Evolutionary conservation across 2,329 filamentous ascomycete species (phyloP).

Genomic region (Blastomyces silverae): DNA sequence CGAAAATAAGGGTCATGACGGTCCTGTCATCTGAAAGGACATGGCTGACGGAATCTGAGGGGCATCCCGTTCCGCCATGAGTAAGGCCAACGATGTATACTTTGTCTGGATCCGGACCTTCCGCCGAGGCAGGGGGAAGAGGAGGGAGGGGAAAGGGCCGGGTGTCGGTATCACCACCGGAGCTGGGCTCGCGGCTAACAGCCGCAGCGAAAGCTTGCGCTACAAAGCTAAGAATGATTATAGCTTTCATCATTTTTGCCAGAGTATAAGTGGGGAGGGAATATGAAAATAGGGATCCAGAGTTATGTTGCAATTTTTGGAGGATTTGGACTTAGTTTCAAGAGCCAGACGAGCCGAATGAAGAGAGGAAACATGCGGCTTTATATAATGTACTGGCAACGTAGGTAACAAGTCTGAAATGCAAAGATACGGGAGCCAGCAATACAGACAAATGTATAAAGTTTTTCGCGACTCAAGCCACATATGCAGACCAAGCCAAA

Average conservation of each 20-base stretch:
- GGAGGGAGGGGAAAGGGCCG: constrained; percentile 11
- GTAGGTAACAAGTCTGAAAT: not conserved
- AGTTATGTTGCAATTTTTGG: not conserved
- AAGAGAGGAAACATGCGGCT: not conserved
- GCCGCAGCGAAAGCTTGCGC: constrained; percentile 23
- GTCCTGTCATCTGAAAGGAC: constrained; percentile 41
- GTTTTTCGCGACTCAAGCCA: not conserved
- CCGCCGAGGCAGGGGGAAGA: constrained; percentile 12
- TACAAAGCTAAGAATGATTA: constrained; percentile 19
- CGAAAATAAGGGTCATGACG: constrained; percentile 48
- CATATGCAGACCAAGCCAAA: not conserved
- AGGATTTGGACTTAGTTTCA: not conserved
- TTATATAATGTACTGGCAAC: not conserved
- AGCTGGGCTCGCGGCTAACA: constrained; percentile 8
- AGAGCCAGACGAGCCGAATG: not conserved
- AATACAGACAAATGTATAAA: not conserved
- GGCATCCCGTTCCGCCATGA: constrained; percentile 46
- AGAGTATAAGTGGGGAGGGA: not conserved
- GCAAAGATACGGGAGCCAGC: not conserved
- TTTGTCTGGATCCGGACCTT: constrained; percentile 27
- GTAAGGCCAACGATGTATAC: constrained; percentile 42
- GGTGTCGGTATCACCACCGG: constrained; percentile 13
- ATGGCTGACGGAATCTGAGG: constrained; percentile 40
- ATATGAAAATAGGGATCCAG: not conserved
- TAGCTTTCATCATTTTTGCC: constrained; percentile 18